phyloP scores from a whole-genome alignment of 1,284 basidiomycete genomes.

The Athelia psychrophila region DNA sequence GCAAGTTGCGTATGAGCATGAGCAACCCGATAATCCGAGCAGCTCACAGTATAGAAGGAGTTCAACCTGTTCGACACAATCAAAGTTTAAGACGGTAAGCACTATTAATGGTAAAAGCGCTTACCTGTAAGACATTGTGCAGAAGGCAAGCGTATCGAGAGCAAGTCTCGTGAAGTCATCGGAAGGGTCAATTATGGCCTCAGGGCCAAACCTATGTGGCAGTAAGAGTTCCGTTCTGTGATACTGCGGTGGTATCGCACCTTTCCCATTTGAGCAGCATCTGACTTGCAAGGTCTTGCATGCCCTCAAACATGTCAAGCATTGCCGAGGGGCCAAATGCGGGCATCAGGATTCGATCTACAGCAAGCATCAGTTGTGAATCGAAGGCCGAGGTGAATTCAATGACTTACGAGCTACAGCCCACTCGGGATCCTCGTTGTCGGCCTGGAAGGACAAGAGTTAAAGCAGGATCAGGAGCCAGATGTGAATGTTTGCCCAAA shows the following conservation, averaged over 20 bases:
- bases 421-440: constrained; percentile 46
- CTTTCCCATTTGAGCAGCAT: constrained; percentile 46
- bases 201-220: constrained; percentile 38
- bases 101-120: constrained; percentile 9
- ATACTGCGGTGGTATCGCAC: constrained; percentile 15
- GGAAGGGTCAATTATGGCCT: constrained; percentile 37
- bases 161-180: constrained; percentile 50
- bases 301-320: constrained; percentile 47
- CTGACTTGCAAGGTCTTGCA: constrained; percentile 49
- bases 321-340: constrained; percentile 46
- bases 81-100: background rate
- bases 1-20: background rate
- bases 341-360: constrained; percentile 53
- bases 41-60: constrained; percentile 32
- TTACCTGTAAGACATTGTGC: constrained; percentile 44
- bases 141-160: constrained; percentile 44
- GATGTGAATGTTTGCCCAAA: constrained; percentile 2
- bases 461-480: background rate
- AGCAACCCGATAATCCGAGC: too few relatives aligned
- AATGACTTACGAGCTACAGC: constrained; percentile 39
- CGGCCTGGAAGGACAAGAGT: constrained; percentile 21
- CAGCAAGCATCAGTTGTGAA: background rate
- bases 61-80: constrained; percentile 26
- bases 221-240: background rate
- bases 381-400: background rate